phyloP scores from a whole-genome alignment of 768 basidiomycete genomes.

The Russula earlei region DNA sequence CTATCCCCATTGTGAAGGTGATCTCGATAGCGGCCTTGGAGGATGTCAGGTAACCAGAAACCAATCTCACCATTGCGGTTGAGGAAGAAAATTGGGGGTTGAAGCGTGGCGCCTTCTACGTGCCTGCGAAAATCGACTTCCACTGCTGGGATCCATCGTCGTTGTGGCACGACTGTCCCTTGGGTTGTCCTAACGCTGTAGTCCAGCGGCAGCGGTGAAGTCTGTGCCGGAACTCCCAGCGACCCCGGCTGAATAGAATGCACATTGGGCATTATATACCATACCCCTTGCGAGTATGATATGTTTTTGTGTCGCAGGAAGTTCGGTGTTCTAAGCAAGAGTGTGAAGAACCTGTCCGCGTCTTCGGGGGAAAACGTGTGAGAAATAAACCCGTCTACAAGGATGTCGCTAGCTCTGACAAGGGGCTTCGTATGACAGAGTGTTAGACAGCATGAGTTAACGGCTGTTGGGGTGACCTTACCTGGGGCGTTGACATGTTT shows the following conservation, averaged over 20 bases:
- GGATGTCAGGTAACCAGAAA: not conserved
- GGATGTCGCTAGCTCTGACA: not conserved
- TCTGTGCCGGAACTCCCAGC: not conserved
- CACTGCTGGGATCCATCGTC: conserved; percentile 1
- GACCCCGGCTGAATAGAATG: not conserved
- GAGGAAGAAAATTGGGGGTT: conserved; percentile 1
- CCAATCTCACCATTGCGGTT: not conserved
- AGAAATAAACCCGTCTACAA: conserved; percentile 5
- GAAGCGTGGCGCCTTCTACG: not conserved
- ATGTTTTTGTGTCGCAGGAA: not conserved
- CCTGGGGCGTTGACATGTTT: not conserved
- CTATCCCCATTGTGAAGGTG: not conserved
- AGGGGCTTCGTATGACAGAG: not conserved
- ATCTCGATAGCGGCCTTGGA: not conserved
- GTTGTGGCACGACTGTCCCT: conserved; percentile 8
- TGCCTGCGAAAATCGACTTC: not conserved
- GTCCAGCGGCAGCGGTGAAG: not conserved
- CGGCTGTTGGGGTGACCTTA: not conserved
- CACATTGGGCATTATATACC: not conserved
- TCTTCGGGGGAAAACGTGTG: not conserved
- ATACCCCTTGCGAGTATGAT: not conserved
- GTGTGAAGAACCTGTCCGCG: not conserved
- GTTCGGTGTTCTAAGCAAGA: not conserved
- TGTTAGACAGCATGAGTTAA: not conserved
- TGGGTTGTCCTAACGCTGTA: not conserved